Evolutionary conservation across 2,329 filamentous ascomycete genomes (phyloP), one percentile per base, ranked within the genome.

Genomic region (Myotisia sp.): DNA sequence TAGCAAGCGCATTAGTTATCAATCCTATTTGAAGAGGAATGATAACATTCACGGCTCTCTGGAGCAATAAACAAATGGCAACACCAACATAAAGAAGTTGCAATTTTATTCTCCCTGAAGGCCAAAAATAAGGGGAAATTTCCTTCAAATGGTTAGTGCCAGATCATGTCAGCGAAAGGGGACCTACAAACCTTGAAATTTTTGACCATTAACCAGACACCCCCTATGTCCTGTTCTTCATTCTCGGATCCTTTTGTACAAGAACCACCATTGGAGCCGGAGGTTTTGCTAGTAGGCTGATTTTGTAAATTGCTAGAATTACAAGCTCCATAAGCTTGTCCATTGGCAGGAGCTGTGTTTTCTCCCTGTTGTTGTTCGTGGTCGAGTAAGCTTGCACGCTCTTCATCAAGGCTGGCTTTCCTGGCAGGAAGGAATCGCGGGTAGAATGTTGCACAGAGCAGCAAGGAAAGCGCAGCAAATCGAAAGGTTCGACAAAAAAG

Each of bases 1-100:
- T 61, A 19, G 65, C 65, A 14, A 92, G 59, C 40, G 71, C 71
- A 47, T 90, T 74, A 42, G 82, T 76, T 42, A 92, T 75, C 38
- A 81, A 73, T 42, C 83, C 84, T 20, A 87, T 71, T 50, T 90
- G 81, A 13, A 79, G 70, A n/a, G 84, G 84, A 20, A 84, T 73
- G 26, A 92, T 59, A 9, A 92, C 63, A 45, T 85, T 82, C 32
- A 92, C 62, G 4, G 71, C 71, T 43, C 86, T 83, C 36, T 76
- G 71, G 33, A 66, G 61, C n/a, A 85, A 53, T 14, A 90, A 63
- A 44, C 79, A 79, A 1, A 80, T 27, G 0, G 70, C 68, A 28
- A 90, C 76, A 3, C 80, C 63, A 7, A 70, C 59, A 13, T 80
- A 70, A 35, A 76, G 75, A 12, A 79, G 52, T 51, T 90, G 81